Evolutionary conservation across 1,284 basidiomycete genomes (phyloP), one percentile per base, ranked within the genome.

Genomic region (Ceratobasidium sp.): DNA sequence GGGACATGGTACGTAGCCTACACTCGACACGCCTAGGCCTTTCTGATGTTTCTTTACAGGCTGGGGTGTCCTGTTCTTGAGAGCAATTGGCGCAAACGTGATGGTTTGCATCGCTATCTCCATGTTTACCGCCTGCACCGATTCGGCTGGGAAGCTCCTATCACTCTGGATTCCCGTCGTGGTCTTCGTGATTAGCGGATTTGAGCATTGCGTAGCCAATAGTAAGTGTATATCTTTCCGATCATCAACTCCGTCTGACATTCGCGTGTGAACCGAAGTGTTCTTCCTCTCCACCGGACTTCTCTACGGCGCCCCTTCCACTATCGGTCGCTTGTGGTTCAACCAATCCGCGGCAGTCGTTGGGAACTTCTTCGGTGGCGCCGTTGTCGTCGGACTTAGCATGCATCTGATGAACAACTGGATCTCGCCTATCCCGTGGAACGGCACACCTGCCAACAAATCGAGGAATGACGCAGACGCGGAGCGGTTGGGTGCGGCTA

Each of bases 401-500:
- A 75, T 73, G 56, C 77, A 78, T 47, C 47, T 74, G 15, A 78
- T 78, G 76, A 78, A 78, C 62, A 74, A 77, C 53, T 78, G 77
- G 77, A 62, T 63, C 48, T 74, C 76, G 31, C 54, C 74, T 31
- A 60, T 78, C 24, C 54, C 54, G 17, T 57, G 54, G 54, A 24
- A 24, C 15, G 54, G 29, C 24, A 57, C 54, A 8, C 36, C 36
- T 5, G 36, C 36, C 36, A 41, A 41, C 11, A 41, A 41, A 11
- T 4, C 36, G 36, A 41, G 36, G 11, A 41, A 41, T 11, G 54
- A 57, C 19, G 27, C 29, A 24, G 54, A 57, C 17, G 54, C n/a
- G 17, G 54, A 57, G 29, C 54, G 54, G 6, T 6, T 57, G 27
- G 54, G 54, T 57, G 54, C 54, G 7, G 54, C 54, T 29, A 57